phyloP scores from a whole-genome alignment of 305 asterid species.

The Fraxinus sp. region DNA sequence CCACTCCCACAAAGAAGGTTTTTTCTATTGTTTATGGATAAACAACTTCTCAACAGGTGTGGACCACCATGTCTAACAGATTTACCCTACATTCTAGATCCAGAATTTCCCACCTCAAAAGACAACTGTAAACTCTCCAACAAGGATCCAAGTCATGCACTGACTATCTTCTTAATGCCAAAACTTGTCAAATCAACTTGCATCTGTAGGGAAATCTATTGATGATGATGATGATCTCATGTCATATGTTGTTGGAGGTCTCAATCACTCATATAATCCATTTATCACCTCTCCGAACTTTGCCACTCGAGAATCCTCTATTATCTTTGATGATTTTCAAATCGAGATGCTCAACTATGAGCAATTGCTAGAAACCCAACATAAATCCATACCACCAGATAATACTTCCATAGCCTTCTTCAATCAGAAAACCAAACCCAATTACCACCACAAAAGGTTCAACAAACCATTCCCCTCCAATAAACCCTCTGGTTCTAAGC shows the following conservation, averaged over 20 bases:
- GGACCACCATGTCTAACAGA: neutral
- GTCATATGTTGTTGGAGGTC: neutral
- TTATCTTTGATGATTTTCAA: neutral
- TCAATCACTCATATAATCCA: neutral
- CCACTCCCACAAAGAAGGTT: neutral
- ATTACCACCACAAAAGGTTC: neutral
- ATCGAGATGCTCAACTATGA: neutral
- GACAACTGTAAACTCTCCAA: neutral
- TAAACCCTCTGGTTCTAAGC: neutral
- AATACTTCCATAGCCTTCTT: neutral
- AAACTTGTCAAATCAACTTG: neutral
- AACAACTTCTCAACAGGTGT: neutral
- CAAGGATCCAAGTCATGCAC: neutral
- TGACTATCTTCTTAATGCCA: neutral
- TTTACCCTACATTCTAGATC: neutral
- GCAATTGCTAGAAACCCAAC: neutral
- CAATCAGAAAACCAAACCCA: neutral
- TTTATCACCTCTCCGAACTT: neutral
- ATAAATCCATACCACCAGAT: neutral
- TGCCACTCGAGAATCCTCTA: neutral
- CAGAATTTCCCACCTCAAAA: neutral
- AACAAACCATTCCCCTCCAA: neutral
- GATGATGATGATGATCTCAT: neutral
- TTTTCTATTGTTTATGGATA: neutral
- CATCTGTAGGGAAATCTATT: neutral